Percentiles rank a stretch among this genome's conserved stretches.
Evolutionary conservation across 257 asterid genomes (phyloP).

Genomic region (Nicotiana obtusifolia): DNA sequence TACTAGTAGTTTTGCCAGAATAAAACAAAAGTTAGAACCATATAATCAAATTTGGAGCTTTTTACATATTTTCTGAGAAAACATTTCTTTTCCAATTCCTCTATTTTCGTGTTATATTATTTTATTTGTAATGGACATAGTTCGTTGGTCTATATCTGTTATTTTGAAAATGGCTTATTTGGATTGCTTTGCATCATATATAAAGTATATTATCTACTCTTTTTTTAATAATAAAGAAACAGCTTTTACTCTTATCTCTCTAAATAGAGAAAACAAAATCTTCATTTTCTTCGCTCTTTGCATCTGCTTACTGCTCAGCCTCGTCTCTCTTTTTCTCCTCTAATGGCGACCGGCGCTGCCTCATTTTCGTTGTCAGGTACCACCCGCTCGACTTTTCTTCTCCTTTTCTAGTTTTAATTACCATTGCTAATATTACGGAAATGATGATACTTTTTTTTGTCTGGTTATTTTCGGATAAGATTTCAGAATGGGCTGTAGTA

Average conservation of each 20-base stretch:
- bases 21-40: no score
- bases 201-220: not conserved
- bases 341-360: constrained; percentile 52
- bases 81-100: no score
- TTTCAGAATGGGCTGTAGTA: not conserved
- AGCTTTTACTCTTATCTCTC: not conserved
- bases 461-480: not conserved
- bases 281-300: not conserved
- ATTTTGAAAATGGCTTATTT: not conserved
- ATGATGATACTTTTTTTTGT: not conserved
- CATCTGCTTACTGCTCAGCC: not conserved
- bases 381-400: not conserved
- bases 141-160: not conserved
- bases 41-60: no score
- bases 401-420: not conserved
- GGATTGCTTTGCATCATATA: not conserved
- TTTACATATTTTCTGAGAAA: no score
- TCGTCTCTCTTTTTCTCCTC: constrained; percentile 8
- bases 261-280: not conserved
- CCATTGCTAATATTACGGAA: not conserved
- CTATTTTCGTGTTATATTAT: not conserved
- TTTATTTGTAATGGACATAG: not conserved
- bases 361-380: constrained; percentile 44
- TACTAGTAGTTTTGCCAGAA: no score
- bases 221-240: not conserved